phyloP scores from a whole-genome alignment of 1,284 basidiomycete species.

The Malassezia yamatoensis region DNA sequence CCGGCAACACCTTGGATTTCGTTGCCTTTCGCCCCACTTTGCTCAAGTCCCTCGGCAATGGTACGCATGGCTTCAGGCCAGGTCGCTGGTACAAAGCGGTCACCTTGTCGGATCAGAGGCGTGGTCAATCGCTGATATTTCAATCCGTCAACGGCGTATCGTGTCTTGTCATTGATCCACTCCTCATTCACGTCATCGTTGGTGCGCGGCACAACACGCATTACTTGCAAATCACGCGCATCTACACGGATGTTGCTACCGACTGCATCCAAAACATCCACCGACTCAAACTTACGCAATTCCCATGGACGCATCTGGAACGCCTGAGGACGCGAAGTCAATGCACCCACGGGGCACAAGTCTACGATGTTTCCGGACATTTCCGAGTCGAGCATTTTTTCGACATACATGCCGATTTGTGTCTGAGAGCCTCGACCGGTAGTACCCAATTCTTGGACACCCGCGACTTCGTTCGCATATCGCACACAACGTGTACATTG shows the following conservation, averaged over 20 bases:
- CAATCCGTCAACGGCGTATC: constrained; percentile 90
- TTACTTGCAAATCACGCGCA: constrained; percentile 87
- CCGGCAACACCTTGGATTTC: constrained; percentile 95
- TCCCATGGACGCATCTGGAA: constrained; percentile 98
- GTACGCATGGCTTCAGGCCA: constrained; percentile 85
- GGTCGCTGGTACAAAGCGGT: constrained; percentile 77
- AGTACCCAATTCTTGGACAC: constrained; percentile 92
- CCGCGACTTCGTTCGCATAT: constrained; percentile 97
- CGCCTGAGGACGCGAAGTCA: constrained; percentile 95
- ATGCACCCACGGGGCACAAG: constrained; percentile 85
- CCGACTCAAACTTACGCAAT: constrained; percentile 91
- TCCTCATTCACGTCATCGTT: constrained; percentile 99
- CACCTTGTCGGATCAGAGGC: constrained; percentile 80
- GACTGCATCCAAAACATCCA: constrained; percentile 96
- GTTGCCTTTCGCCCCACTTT: constrained; percentile 76
- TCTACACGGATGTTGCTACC: constrained; percentile 96
- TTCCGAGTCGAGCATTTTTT: constrained; percentile 94
- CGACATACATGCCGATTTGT: constrained; percentile 97
- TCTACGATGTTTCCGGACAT: constrained; percentile 95
- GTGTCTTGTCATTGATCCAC: constrained; percentile 99
- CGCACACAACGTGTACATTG: constrained; percentile 98
- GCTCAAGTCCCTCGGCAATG: constrained; percentile 66
- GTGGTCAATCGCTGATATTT: constrained; percentile 89
- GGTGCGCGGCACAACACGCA: constrained; percentile 88
- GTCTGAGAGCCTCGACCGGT: constrained; percentile 95